Conservation (phyloP, 495 filamentous ascomycete genomes). For the Neohortaea acidophila region DNA sequence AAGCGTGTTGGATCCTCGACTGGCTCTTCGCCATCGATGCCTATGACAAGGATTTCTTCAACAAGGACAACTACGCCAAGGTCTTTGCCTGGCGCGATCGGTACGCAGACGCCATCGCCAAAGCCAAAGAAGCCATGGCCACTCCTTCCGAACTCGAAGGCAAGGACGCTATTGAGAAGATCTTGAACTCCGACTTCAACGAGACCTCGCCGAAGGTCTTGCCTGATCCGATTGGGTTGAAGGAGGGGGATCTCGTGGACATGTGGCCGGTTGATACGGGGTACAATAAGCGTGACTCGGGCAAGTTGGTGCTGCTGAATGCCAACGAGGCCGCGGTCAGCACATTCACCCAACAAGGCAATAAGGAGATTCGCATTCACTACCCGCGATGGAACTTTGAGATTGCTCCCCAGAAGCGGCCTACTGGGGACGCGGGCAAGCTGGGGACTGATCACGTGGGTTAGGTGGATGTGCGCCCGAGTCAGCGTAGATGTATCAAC, state of each 20-base stretch:
- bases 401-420: not conserved
- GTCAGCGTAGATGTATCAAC: too few species aligned
- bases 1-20: constrained; percentile 39
- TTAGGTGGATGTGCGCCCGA: too few species aligned
- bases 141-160: constrained; percentile 31
- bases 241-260: constrained; percentile 34
- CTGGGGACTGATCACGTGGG: too few species aligned
- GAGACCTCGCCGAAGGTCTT: constrained; percentile 26
- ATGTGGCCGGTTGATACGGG: constrained; percentile 44
- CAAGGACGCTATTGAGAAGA: constrained; percentile 32
- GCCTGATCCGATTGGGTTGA: constrained; percentile 31
- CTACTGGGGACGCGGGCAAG: too few species aligned
- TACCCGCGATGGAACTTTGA: constrained; percentile 31
- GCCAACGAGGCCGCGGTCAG: constrained; percentile 37
- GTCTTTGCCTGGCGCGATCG: constrained; percentile 41
- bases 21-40: constrained; percentile 40
- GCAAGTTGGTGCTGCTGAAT: constrained; percentile 33
- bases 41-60: constrained; percentile 28
- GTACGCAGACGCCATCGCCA: constrained; percentile 29
- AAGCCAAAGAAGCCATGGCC: constrained; percentile 17
- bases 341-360: constrained; percentile 25
- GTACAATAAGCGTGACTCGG: constrained; percentile 36
- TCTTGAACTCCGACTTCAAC: constrained; percentile 26
- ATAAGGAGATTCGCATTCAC: constrained; percentile 35
- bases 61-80: constrained; percentile 31